Evolutionary conservation across 441 rosid genomes (phyloP).

Genomic region (Aquilaria agallochum): DNA sequence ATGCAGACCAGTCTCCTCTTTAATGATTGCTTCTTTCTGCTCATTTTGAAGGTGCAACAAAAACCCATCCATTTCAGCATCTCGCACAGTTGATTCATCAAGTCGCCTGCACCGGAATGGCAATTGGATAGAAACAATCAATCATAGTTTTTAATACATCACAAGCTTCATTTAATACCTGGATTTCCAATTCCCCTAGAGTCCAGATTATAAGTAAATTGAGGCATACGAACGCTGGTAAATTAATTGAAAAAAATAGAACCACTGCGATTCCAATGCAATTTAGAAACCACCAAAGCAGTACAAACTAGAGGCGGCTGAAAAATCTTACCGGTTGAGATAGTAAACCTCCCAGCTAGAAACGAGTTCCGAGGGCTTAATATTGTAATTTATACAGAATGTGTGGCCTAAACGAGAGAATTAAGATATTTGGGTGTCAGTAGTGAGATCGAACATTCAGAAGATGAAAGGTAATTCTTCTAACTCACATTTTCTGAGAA

Average conservation of each 20-base stretch:
- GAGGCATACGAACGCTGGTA: neutral
- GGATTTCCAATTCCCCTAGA: too few relatives aligned
- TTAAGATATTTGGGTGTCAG: neutral
- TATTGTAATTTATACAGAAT: constrained; percentile 74
- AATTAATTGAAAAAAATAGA: neutral
- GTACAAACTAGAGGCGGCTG: neutral
- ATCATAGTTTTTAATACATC: too few relatives aligned
- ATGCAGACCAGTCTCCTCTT: constrained; percentile 66
- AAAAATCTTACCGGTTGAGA: constrained; percentile 63
- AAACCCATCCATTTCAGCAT: constrained; percentile 91
- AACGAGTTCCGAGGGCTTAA: constrained; percentile 72
- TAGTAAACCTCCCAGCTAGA: constrained; percentile 88
- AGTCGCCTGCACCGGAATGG: constrained; percentile 49
- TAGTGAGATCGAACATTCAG: neutral
- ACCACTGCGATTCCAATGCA: too few relatives aligned
- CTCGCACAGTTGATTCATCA: constrained; percentile 48
- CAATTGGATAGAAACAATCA: neutral
- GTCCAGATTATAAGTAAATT: too few relatives aligned
- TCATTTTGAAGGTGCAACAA: constrained; percentile 77
- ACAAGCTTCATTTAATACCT: too few relatives aligned
- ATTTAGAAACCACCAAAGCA: neutral
- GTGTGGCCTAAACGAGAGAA: constrained; percentile 47
- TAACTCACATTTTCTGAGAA: constrained; percentile 56
- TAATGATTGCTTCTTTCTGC: constrained; percentile 58
- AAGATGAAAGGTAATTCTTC: constrained; percentile 3